Conservation (phyloP, 2,329 filamentous ascomycete genomes). For the Meredithiella fracta region DNA sequence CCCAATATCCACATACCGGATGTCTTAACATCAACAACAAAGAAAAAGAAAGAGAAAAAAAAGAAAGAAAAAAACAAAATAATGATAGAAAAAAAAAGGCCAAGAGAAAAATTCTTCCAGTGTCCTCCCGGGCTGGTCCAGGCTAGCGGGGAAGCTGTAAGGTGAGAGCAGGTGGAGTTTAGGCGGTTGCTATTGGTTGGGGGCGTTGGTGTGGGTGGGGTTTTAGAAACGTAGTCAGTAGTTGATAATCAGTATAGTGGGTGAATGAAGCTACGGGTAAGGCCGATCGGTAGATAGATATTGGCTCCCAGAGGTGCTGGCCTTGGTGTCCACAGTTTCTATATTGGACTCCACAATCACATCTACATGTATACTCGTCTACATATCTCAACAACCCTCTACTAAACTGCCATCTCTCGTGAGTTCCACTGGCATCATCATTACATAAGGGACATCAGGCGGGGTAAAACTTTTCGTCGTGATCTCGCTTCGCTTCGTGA, state of each 20-base stretch:
- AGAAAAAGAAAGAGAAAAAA: neutral
- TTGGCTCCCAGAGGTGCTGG: too few species aligned
- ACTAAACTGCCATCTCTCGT: too few species aligned
- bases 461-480: neutral
- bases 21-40: neutral
- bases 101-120: constrained; percentile 13
- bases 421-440: too few species aligned
- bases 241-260: too few species aligned
- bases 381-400: too few species aligned
- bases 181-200: neutral
- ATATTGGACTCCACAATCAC: too few species aligned
- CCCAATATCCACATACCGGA: neutral
- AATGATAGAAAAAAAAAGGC: constrained; percentile 6
- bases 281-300: constrained; percentile 1
- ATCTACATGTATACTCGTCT: too few species aligned
- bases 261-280: neutral
- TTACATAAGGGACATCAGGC: neutral
- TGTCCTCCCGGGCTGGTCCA: neutral
- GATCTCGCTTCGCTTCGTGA: too few species aligned
- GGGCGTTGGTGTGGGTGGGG: neutral
- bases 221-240: too few species aligned
- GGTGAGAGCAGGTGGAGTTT: neutral
- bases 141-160: neutral
- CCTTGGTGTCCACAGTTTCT: too few species aligned
- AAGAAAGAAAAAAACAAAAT: constrained; percentile 16